Base-by-base conservation (phyloP, 1,284 basidiomycete genomes). In the Cerioporus squamosus region DNA sequence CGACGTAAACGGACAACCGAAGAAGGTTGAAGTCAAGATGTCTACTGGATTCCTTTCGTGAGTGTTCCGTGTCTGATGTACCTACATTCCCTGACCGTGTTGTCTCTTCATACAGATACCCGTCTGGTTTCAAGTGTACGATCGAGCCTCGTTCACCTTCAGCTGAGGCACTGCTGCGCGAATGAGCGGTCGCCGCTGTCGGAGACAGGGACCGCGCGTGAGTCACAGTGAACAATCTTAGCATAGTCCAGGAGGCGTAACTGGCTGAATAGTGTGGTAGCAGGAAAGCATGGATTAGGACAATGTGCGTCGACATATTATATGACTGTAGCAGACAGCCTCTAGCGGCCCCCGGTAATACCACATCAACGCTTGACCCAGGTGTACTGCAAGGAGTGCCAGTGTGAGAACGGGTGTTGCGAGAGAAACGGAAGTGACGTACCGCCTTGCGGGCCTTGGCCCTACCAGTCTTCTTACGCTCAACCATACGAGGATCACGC, bases 401-500 rank as follows among this genome's bases (percentile, higher is more conserved):
- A 3, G n/a, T 44, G 53, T 65, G 10, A 55, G 50, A 24, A 45
- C 23, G 14, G 22, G 8, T 39, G 10, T 14, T 9, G 38, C 44
- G 17, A 51, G 31, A 56, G 14, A 45, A 9, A 17, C 18, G 24
- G n/a, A 38, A 46, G 36, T 22, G 43, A 88, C 91, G 53, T 75
- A 94, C 93, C 75, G 82, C 83, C 79, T 97, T 96, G 74, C 96
- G 88, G 61, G 97, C 94, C 81, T 98, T 98, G 62, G 90, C 87
- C 66, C 87, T 75, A 61, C 93, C 93, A 8, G 97, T 95, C 83
- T 98, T 98, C 80, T 99, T 99, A 67, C 97, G 85, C 79, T 99
- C 97, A 31, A 98, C 95, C 90, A 96, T 94, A 75, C 97, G 91
- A 46, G 95, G 93, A 79, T 99, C 97, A 70, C 97, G 88, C 74